Base-by-base conservation (phyloP, 345 rosid species). In the Iberis pinnata region DNA sequence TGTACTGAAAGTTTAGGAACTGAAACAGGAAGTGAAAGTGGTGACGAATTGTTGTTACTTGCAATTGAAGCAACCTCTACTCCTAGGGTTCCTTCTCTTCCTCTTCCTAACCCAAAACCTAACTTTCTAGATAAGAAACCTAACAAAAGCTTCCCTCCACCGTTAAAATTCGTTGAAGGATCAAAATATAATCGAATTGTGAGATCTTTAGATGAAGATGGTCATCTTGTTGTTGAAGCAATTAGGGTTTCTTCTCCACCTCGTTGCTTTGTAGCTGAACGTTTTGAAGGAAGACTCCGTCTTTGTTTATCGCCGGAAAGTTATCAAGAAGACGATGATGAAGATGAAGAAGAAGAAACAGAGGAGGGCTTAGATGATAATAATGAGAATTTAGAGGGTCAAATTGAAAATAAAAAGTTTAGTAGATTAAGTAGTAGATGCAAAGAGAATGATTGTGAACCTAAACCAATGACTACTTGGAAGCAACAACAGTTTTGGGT, bases 1-100 rank as follows among this genome's bases (percentile, higher is more conserved):
- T 92, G 98, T 65, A 92, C 98, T 9, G 98, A 92, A 69, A 83
- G 77, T 36, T 70, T 92, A 2, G 97, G 97, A 5, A 73, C 83
- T 29, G 98, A 92, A 73, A 85, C 82, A 2, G 98, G 98, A 2
- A 81, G 74, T 42, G 78, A 68, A 8, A 67, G 32, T 65, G 57
- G 63, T 11, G 79, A 74, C 55, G 73, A 75, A 12, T 53, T 76
- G 4, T 59, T 68, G 40, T 68, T 64, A 36, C 57, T 70, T 69
- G 66, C 66, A 6, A 8, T 58, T 10, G 71, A 75, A 65, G 60
- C 43, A 35, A 46, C 22, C 3, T 53, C 25, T 10, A 40, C 48
- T 54, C 70, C 49, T 31, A 48, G 59, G 43, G 45, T 38, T 61
- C 24, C 33, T 47, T 9, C 37, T 60, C 43, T 18, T 37, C 39